Conservation (phyloP, 495 filamentous ascomycete species). For the Parmelia sp. region DNA sequence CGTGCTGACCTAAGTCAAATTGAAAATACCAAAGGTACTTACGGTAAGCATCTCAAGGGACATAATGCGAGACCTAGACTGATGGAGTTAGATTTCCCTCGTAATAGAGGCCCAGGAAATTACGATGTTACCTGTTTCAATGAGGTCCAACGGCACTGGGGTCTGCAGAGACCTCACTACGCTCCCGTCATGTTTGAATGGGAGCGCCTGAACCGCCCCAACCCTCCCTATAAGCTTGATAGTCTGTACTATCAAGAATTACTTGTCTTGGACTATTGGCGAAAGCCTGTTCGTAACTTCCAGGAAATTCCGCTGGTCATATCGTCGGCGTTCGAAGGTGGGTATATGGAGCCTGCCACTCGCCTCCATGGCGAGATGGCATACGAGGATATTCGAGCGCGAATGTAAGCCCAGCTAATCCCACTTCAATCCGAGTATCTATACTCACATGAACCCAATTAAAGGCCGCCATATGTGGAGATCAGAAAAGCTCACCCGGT, state of each 20-base stretch:
- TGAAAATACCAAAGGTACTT: not conserved
- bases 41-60: not conserved
- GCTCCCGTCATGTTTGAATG: slow-evolving; percentile 9
- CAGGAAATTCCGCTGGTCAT: not conserved
- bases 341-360: slow-evolving; percentile 9
- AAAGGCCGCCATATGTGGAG: not conserved
- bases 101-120: not conserved
- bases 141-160: not conserved
- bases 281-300: not conserved
- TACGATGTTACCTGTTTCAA: not conserved
- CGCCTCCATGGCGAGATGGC: not conserved
- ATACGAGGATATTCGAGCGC: not conserved
- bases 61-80: not conserved
- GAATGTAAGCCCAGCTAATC: not conserved
- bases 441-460: not conserved
- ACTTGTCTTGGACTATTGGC: slow-evolving; percentile 12
- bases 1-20: not conserved
- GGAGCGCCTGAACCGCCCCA: not conserved
- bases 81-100: not conserved
- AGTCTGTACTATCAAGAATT: not conserved
- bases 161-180: not conserved
- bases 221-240: not conserved
- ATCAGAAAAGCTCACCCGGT: not conserved
- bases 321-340: slow-evolving; percentile 12
- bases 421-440: too few relatives aligned